A percentile compares a stretch with the other conserved stretches of the same genome.
Conservation (phyloP, 106 monocot genomes). For the Agapanthus africanus region DNA sequence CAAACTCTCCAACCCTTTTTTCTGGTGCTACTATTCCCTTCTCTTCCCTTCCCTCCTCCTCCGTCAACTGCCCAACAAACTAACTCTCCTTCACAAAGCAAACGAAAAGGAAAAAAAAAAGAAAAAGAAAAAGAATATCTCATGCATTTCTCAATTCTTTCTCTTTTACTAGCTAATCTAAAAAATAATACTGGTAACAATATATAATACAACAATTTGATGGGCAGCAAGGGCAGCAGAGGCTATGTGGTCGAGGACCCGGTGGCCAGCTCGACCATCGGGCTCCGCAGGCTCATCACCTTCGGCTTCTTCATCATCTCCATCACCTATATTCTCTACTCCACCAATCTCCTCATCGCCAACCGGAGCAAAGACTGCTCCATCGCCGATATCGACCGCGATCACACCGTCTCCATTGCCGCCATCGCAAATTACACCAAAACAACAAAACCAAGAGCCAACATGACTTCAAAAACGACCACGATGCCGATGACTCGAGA, state of each 20-base stretch:
- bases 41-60: too few species aligned
- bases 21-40: not conserved
- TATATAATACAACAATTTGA: not conserved
- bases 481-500: too few species aligned
- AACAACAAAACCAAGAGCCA: too few species aligned
- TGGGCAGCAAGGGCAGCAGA: not conserved
- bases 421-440: too few species aligned
- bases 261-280: not conserved
- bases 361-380: not conserved
- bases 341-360: not conserved
- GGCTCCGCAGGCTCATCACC: not conserved
- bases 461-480: too few species aligned
- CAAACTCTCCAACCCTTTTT: not conserved
- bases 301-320: slow-evolving; percentile 3
- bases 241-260: not conserved
- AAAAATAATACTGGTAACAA: too few species aligned
- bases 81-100: not conserved
- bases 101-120: not conserved
- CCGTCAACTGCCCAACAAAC: not conserved
- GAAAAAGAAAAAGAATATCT: not conserved
- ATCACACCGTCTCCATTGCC: too few species aligned
- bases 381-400: too few species aligned
- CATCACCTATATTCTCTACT: slow-evolving; percentile 4
- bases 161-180: not conserved
- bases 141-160: not conserved